Conservation (phyloP, 139 green algal genomes). For the Auxenochlorella pyrenoidosa region DNA sequence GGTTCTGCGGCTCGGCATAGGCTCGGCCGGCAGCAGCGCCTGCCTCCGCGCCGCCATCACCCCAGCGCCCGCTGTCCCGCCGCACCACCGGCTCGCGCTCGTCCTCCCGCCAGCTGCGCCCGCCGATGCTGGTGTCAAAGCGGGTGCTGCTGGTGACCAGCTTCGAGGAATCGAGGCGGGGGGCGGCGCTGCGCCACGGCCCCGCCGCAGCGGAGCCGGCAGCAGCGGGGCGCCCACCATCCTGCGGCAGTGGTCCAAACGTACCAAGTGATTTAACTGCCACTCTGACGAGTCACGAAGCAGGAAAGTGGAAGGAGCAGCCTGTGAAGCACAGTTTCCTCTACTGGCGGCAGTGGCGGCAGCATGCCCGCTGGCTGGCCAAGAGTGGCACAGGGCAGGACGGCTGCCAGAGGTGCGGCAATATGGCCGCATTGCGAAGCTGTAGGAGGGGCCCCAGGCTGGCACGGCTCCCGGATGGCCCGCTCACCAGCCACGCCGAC, state of each 20-base stretch:
- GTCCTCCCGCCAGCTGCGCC: constrained; percentile 30
- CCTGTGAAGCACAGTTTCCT: no score
- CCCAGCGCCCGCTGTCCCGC: constrained; percentile 11
- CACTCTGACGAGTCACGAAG: no score
- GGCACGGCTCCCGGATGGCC: neutral
- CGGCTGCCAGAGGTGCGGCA: no score
- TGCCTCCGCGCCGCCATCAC: neutral
- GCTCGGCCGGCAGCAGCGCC: neutral
- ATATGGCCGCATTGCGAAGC: no score
- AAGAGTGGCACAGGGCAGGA: no score
- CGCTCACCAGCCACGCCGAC: constrained; percentile 9
- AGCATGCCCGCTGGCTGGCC: neutral
- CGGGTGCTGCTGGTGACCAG: neutral
- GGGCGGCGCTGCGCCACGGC: neutral
- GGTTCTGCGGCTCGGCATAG: constrained; percentile 22
- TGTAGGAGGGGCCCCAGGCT: no score
- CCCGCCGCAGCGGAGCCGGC: neutral
- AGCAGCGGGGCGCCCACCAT: constrained; percentile 19
- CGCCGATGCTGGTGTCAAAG: constrained; percentile 34
- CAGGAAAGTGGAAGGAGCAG: no score
- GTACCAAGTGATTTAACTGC: no score
- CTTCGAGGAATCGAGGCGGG: neutral
- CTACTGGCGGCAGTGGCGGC: neutral
- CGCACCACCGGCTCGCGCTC: constrained; percentile 23
- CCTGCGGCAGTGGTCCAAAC: neutral